Base-by-base conservation (phyloP, 1,139 yeast species). In the Debaryomyces fabryi region DNA sequence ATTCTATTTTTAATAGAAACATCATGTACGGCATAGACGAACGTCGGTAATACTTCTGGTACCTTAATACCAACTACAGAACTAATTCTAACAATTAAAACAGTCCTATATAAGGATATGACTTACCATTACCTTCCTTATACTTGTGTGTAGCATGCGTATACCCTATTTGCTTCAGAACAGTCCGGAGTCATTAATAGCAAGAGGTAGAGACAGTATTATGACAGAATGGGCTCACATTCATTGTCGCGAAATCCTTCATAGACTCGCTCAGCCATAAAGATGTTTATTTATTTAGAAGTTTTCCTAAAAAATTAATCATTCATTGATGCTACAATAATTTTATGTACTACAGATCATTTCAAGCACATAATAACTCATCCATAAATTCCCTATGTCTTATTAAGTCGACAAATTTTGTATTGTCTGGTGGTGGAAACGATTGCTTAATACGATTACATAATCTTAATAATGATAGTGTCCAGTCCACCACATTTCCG, bases 391-490 rank as follows among this genome's bases (percentile, higher is more conserved):
- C 65, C 6, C 48, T 64, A 18, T 46, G 58, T 27, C 41, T 56
- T 7, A 52, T 65, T 27, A 47, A 49, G 6, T 44, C 50, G 23
- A 58, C 67, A n/a, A 50, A 54, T n/a, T 59, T 58, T 36, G 54
- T 61, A 1, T 43, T 65, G 27, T 58, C 63, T 6, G 68, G 68
- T 6, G 71, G 71, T 3, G 63, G 65, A 29, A 57, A 56, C 46
- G 67, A 63, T 43, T 51, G 46, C 24, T 42, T 46, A 23, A 50
- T 66, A 39, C 56, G 55, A 39, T 51, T 64, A 15, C 58, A 58
- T 47, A 54, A 57, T 43, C 45, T 59, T 21, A 45, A 21, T 18
- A 43, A 45, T 8, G 47, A 27, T n/a, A 39, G 42, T 3, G 43
- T 39, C 13, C 45, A 42, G 12, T 42, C 55, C 13, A 45, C 44